Percentiles rank a stretch among this genome's conserved stretches.
Conservation (phyloP, 371 early-diverging fungal genomes). For the Mucor sp. region DNA sequence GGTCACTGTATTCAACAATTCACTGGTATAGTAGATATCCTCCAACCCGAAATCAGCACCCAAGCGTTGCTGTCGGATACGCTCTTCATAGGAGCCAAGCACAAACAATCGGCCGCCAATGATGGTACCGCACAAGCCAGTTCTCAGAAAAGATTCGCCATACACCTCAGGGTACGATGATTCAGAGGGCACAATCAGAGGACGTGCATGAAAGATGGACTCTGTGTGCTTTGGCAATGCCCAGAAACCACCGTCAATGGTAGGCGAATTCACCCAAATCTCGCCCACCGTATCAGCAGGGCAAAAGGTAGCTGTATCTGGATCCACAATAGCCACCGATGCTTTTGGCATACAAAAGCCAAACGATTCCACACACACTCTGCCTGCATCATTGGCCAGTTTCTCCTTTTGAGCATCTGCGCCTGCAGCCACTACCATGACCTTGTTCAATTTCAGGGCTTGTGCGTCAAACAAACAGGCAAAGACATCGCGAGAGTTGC, state of each 20-base stretch:
- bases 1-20: slow-evolving; percentile 53
- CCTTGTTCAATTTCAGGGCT: slow-evolving; percentile 39
- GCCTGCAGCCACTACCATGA: slow-evolving; percentile 50
- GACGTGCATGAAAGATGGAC: slow-evolving; percentile 69
- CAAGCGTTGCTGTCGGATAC: slow-evolving; percentile 57
- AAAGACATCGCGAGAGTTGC: slow-evolving; percentile 47
- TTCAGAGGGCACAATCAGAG: slow-evolving; percentile 51
- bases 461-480: slow-evolving; percentile 53
- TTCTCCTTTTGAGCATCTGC: slow-evolving; percentile 27
- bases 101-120: slow-evolving; percentile 69
- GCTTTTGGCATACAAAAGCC: slow-evolving; percentile 61
- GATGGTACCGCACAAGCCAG: slow-evolving; percentile 76
- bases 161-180: slow-evolving; percentile 46
- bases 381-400: slow-evolving; percentile 3
- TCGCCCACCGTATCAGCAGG: slow-evolving; percentile 76
- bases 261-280: slow-evolving; percentile 76
- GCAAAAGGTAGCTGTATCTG: slow-evolving; percentile 71
- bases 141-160: slow-evolving; percentile 64
- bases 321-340: slow-evolving; percentile 72
- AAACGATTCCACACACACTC: slow-evolving; percentile 37
- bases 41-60: slow-evolving; percentile 46
- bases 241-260: slow-evolving; percentile 75
- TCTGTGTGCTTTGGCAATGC: slow-evolving; percentile 71
- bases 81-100: slow-evolving; percentile 74
- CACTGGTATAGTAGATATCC: slow-evolving; percentile 51